Evolutionary conservation across 352 stramenopile genomes (phyloP).

Genomic region (Phytophthora pseudosyringae): DNA sequence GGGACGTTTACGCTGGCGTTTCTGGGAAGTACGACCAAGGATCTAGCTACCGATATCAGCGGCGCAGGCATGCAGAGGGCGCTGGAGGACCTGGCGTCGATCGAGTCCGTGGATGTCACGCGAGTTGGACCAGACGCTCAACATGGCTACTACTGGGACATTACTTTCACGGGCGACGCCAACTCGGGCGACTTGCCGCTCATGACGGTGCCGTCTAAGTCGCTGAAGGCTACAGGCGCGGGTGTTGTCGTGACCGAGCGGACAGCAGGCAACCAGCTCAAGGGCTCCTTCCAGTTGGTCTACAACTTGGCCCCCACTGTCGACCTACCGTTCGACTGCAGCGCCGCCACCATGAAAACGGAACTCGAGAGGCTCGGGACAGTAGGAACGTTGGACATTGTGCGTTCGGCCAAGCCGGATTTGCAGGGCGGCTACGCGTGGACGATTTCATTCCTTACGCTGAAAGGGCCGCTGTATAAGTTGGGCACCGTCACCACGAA

Average conservation of each 20-base stretch:
- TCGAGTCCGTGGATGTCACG: constrained; percentile 70
- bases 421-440: constrained; percentile 92
- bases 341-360: constrained; percentile 68
- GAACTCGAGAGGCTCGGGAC: constrained; percentile 55
- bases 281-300: constrained; percentile 65
- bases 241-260: constrained; percentile 43
- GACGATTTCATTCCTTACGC: constrained; percentile 93
- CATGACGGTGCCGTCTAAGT: constrained; percentile 54
- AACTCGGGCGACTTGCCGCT: constrained; percentile 72
- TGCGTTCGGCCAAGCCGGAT: constrained; percentile 66
- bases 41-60: constrained; percentile 85
- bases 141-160: constrained; percentile 71
- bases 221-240: constrained; percentile 46
- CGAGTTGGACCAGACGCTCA: constrained; percentile 62
- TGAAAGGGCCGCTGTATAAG: constrained; percentile 50
- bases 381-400: constrained; percentile 68
- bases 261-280: constrained; percentile 69
- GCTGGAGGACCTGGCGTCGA: constrained; percentile 59
- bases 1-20: constrained; percentile 95
- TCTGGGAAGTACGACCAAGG: constrained; percentile 84
- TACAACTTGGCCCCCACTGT: constrained; percentile 61
- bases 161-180: constrained; percentile 78
- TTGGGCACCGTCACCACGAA: constrained; percentile 41
- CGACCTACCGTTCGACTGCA: constrained; percentile 83
- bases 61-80: constrained; percentile 66